These are phyloP conservation scores for Dendryphion nanum DNA, from an alignment of 2,329 filamentous ascomycete genomes.

Conservation along the genomic window DNA sequence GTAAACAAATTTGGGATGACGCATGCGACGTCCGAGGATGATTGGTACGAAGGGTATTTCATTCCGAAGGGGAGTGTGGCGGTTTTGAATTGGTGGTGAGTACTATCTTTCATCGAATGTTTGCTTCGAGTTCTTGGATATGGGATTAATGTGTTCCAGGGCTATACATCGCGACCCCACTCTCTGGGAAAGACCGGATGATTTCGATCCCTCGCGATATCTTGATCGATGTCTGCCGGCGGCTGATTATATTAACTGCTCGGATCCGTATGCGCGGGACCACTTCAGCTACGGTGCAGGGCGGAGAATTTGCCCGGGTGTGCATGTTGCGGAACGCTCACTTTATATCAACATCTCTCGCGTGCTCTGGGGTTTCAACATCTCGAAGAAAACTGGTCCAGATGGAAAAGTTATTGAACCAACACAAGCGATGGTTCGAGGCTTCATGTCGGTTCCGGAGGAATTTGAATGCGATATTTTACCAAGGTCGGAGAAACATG, in stretches of 20 bases:
- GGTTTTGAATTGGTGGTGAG: constrained; percentile 35
- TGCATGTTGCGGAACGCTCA: constrained; percentile 38
- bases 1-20: constrained; percentile 34
- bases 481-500: constrained; percentile 21
- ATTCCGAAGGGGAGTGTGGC: constrained; percentile 39
- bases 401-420: constrained; percentile 25
- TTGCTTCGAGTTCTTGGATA: not conserved
- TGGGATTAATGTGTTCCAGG: constrained; percentile 12
- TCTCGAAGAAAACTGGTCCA: constrained; percentile 22
- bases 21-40: constrained; percentile 33
- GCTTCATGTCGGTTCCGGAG: constrained; percentile 32
- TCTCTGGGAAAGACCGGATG: constrained; percentile 22
- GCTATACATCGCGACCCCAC: constrained; percentile 33
- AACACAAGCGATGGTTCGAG: constrained; percentile 24
- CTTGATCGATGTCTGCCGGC: constrained; percentile 21
- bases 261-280: constrained; percentile 32
- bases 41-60: constrained; percentile 39
- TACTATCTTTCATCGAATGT: not conserved
- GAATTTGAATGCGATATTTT: constrained; percentile 31
- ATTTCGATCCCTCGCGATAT: constrained; percentile 32
- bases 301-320: constrained; percentile 34
- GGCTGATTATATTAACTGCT: constrained; percentile 29
- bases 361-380: constrained; percentile 36
- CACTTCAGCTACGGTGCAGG: constrained; percentile 39
- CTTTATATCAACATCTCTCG: constrained; percentile 36